Base-by-base conservation (phyloP, 306 rosid species). In the Prunus persica region DNA sequence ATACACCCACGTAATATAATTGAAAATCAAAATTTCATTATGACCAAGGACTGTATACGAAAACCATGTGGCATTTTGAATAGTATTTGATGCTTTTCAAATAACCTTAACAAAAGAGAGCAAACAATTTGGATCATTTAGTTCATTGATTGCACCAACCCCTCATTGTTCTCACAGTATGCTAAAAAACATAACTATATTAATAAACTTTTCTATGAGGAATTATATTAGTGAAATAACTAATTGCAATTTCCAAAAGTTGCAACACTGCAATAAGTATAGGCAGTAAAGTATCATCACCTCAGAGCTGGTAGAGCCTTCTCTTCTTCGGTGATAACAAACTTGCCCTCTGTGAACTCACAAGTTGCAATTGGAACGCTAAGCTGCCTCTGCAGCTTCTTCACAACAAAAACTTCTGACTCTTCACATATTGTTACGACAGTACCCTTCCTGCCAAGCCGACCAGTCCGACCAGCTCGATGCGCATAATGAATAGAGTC, bases 401-500 rank as follows among this genome's bases (percentile, higher is more conserved):
- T 95, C 84, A 95, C 88, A 20, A 95, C 97, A 84, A 95, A 95
- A 55, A 92, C 91, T 82, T 95, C 96, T 24, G 92, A 30, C 77
- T 90, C 96, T 82, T 95, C 97, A 19, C 98, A 95, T 63, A 95
- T 75, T 27, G 93, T 87, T 50, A 95, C 80, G 72, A 95, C 97
- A 0, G 85, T 92, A 66, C 98, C 98, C 45, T 82, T 86, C 89
- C 98, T 85, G 32, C 98, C 98, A 55, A 95, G 96, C 71, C 97
- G 84, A 4, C 98, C 97, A 0, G 98, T 88, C 72, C 98, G 86
- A 43, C 98, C 97, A 30, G 98, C 98, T 66, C 97, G 87, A 77
- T 95, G 98, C 2, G 97, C 97, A 69, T 95, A 95, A 79, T 92
- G 98, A 87, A 78, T 82, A 2, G 97, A 82, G 79, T 92, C 98